Conservation (phyloP, 2,329 filamentous ascomycete species). For the Podosphaera xanthii region DNA sequence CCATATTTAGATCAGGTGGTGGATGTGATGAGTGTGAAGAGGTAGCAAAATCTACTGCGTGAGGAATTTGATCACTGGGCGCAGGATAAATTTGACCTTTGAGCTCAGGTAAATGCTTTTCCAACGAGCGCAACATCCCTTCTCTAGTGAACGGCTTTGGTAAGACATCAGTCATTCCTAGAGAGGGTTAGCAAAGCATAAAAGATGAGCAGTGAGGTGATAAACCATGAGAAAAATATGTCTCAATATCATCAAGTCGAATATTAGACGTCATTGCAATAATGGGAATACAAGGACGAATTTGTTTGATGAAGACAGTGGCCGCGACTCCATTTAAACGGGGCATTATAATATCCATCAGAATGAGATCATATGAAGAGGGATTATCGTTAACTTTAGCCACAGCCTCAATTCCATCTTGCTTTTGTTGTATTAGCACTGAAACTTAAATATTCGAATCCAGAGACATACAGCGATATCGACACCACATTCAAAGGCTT, state of each 20-base stretch:
- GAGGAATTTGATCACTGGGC: slow-evolving; percentile 8
- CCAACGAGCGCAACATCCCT: slow-evolving; percentile 62
- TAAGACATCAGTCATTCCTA: slow-evolving; percentile 92
- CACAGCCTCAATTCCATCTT: slow-evolving; percentile 77
- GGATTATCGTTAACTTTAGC: slow-evolving; percentile 44
- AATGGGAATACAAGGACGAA: slow-evolving; percentile 61
- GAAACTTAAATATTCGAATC: slow-evolving; percentile 1
- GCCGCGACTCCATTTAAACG: slow-evolving; percentile 86
- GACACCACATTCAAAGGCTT: slow-evolving; percentile 42
- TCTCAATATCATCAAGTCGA: slow-evolving; percentile 81
- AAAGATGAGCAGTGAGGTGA: slow-evolving; percentile 4
- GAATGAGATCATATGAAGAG: slow-evolving; percentile 40
- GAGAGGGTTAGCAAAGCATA: slow-evolving; percentile 11
- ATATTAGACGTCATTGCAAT: slow-evolving; percentile 99
- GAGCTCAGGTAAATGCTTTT: slow-evolving; percentile 70
- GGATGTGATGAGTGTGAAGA: slow-evolving; percentile 8
- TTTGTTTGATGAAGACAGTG: slow-evolving; percentile 77
- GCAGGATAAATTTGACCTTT: slow-evolving; percentile 32
- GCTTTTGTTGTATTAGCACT: slow-evolving; percentile 22
- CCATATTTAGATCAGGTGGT: slow-evolving; percentile 13
- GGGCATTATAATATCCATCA: slow-evolving; percentile 96
- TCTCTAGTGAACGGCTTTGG: slow-evolving; percentile 91
- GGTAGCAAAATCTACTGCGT: slow-evolving; percentile 10
- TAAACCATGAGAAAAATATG: slow-evolving; percentile 92
- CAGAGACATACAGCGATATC: slow-evolving; percentile 35